phyloP scores from a whole-genome alignment of 1,284 basidiomycete genomes.

The Rugiboletus extremiorientalis region DNA sequence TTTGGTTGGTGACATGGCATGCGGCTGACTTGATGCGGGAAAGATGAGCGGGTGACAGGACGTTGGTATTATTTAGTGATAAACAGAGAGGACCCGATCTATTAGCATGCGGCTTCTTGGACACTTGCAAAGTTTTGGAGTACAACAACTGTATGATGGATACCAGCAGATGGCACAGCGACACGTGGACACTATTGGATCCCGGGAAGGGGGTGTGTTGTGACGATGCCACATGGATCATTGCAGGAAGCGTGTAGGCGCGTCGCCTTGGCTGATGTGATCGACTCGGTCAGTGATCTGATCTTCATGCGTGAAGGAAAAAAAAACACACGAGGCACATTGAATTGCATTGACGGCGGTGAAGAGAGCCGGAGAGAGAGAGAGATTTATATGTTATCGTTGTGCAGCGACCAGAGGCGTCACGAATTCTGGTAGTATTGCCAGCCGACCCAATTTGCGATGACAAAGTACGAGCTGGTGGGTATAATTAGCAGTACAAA shows the following conservation, averaged over 20 bases:
- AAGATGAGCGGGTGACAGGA: conserved; percentile 29
- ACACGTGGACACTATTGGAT: conserved; percentile 9
- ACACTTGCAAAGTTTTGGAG: conserved; percentile 13
- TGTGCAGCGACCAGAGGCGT: conserved; percentile 14
- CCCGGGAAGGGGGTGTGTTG: conserved; percentile 4
- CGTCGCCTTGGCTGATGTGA: conserved; percentile 18
- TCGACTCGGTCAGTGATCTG: conserved; percentile 23
- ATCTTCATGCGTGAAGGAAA: conserved; percentile 15
- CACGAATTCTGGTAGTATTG: conserved; percentile 89
- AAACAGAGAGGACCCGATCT: conserved; percentile 16
- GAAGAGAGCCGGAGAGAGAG: conserved; percentile 2
- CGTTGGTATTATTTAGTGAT: conserved; percentile 18
- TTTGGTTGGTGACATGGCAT: conserved; percentile 12
- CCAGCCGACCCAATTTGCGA: conserved; percentile 97
- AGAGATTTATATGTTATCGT: conserved; percentile 5
- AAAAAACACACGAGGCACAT: conserved; percentile 24
- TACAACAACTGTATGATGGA: conserved; percentile 1
- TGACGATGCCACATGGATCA: conserved; percentile 23
- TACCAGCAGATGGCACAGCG: neutral
- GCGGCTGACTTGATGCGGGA: conserved; percentile 26
- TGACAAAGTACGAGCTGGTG: conserved; percentile 82
- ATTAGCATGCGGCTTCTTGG: conserved; percentile 16
- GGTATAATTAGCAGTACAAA: conserved; percentile 79
- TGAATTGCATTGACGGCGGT: conserved; percentile 20
- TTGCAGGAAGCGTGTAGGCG: conserved; percentile 26